Percentiles rank a stretch among this genome's conserved stretches.
Conservation (phyloP, 73 alveolate species). For the Durusdinium trenchii region DNA sequence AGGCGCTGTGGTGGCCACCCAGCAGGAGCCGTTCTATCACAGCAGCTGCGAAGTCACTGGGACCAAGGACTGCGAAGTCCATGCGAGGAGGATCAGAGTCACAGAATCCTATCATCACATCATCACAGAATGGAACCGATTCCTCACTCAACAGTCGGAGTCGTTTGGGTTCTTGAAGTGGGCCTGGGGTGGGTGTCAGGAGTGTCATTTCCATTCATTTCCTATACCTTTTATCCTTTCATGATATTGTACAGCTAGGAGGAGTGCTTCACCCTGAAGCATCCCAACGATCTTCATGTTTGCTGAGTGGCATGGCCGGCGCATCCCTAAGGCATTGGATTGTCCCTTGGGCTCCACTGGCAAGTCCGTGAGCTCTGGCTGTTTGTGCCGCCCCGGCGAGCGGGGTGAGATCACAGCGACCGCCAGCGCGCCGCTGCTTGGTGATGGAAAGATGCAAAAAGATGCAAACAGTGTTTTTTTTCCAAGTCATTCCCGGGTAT, state of each 20-base stretch:
- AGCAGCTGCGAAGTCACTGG: neutral
- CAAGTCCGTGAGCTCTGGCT: neutral
- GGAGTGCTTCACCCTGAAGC: too few relatives aligned
- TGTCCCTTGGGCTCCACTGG: constrained; percentile 5
- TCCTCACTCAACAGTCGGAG: too few relatives aligned
- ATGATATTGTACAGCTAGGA: too few relatives aligned
- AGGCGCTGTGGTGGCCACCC: constrained; percentile 19
- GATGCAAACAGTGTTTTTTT: too few relatives aligned
- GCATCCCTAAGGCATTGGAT: neutral
- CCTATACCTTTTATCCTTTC: too few relatives aligned
- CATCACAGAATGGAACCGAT: too few relatives aligned
- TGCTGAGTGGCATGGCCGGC: neutral
- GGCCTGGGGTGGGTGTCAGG: too few relatives aligned
- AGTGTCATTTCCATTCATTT: too few relatives aligned
- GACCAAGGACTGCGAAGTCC: neutral
- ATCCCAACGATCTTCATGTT: too few relatives aligned
- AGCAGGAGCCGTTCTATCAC: neutral
- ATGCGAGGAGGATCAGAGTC: neutral
- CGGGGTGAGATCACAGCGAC: neutral
- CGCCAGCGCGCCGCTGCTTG: neutral
- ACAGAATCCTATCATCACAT: neutral
- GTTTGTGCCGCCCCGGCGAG: constrained; percentile 10
- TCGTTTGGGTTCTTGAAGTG: too few relatives aligned
- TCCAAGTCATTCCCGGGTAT: too few relatives aligned
- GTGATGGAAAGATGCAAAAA: too few relatives aligned